Evolutionary conservation across 1,139 yeast genomes (phyloP), one percentile per base, ranked within the genome.

Genomic region (Keqinozyma sinolaborantium): DNA sequence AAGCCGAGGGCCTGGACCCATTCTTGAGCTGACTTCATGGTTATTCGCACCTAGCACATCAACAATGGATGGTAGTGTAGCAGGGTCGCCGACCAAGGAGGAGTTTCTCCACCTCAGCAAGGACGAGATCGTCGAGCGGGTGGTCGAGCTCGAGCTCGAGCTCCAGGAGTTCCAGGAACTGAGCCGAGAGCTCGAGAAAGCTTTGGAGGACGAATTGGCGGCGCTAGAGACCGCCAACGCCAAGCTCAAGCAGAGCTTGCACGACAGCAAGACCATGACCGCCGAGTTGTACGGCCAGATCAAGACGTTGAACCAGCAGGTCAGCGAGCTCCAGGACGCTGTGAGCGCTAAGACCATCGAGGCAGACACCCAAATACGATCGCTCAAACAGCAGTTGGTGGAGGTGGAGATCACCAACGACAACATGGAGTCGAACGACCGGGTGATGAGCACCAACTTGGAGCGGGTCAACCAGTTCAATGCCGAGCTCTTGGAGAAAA

Each of bases 81-180:
- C 31, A 10, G 24, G 33, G 6, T 30, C 36, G 12, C 32, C 24
- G 9, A 15, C 23, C 11, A 31, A 34, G 16, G 13, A 28, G 2
- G 47, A 48, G 3, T 35, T 52, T 3, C 30, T 33, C 5, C 38
- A 36, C n/a, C 41, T 58, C 29, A 34, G 56, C 4, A 52, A 50
- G 32, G 60, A 53, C 3, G 61, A 60, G 19, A 46, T 61, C 7
- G 44, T 58, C 16, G 50, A 48, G 26, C 50, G 58, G 32, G 54
- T 64, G 19, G 30, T 61, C 1, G 70, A 63, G 29, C 51, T 66
- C 5, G 73, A 68, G 39, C 43, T 47, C 10, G 70, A 62, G 28
- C 42, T 67, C 13, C 37, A 44, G 12, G 73, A 67, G 38, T 67
- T 67, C 39, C 73, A 68, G 38, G 71, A 64, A 29, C 60, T 70